Evolutionary conservation across 1,284 basidiomycete genomes (phyloP), one percentile per base, ranked within the genome.

Genomic region (Ustilago vetiveriae): DNA sequence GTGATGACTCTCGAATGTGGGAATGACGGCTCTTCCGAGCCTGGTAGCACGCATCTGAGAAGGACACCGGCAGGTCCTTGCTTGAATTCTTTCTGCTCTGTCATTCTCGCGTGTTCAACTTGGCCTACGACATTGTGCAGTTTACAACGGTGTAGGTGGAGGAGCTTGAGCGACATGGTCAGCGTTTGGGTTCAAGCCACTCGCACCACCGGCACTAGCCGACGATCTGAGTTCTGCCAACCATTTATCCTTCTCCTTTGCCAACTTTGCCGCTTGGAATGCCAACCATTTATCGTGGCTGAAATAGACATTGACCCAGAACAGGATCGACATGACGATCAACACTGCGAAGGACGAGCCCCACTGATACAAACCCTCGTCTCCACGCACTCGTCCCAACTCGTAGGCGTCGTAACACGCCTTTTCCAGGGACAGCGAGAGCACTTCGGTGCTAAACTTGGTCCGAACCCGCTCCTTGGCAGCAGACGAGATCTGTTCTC

Each of bases 351-450:
- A 13, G 36, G 58, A 51, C 42, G 52, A 57, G 16, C 54, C 53
- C 67, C 65, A 73, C 58, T 75, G 75, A 36, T 72, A 59, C 32
- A 75, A 38, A 2, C 74, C 74, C 26, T 77, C 75, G 16, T 74
- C 74, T 5, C 57, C 52, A 1, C 52, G 37, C 3, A 77, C 68
- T 7, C 41, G 35, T 6, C 75, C 75, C 16, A 67, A 19, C 36
- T 58, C 57, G 24, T 24, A 54, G 2, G 65, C 56, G 17, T 77
- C 75, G 44, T 56, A 62, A 21, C 70, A 56, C 9, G 63, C 74
- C 11, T 54, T 52, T 17, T 77, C 72, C 17, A 77, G 53, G 3
- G 45, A 40, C 6, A 54, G 37, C 23, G 56, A 64, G 53, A 77
- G 66, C 16, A 55, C 54, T 17, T 77, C 57, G 3, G 66, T 51